Percentiles rank a stretch among this genome's conserved stretches.
These are phyloP conservation scores for Zygosaccharomyces gambellarensis DNA, from an alignment of 805 yeast genomes.

Conservation along the genomic window DNA sequence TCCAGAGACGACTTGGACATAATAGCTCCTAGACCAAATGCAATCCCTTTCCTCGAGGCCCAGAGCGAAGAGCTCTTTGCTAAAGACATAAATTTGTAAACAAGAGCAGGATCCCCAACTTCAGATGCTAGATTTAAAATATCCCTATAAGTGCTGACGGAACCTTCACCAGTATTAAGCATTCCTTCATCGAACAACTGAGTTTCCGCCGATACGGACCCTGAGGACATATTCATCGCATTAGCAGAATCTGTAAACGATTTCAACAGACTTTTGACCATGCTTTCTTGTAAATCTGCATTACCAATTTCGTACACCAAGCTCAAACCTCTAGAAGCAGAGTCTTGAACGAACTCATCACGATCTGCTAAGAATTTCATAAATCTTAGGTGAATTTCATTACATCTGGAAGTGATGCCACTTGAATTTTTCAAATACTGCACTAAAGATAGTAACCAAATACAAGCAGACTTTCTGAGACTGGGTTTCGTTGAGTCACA, in stretches of 20 bases:
- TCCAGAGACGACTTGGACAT: constrained; percentile 74
- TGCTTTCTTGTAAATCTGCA: constrained; percentile 56
- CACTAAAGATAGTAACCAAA: constrained; percentile 77
- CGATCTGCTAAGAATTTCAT: constrained; percentile 73
- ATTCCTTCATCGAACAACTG: constrained; percentile 80
- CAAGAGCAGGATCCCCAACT: constrained; percentile 91
- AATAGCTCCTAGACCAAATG: constrained; percentile 85
- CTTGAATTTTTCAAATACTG: constrained; percentile 61
- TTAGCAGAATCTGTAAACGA: constrained; percentile 70
- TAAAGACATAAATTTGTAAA: constrained; percentile 88
- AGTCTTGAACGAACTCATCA: constrained; percentile 86
- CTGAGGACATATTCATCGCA: constrained; percentile 46
- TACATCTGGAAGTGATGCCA: constrained; percentile 39
- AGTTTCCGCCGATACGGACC: constrained; percentile 72
- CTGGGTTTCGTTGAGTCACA: constrained; percentile 67
- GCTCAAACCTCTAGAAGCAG: constrained; percentile 85
- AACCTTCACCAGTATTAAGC: constrained; percentile 74
- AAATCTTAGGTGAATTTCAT: constrained; percentile 67
- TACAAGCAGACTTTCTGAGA: constrained; percentile 68
- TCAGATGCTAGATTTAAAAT: constrained; percentile 84
- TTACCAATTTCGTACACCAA: constrained; percentile 77
- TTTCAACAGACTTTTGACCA: constrained; percentile 65
- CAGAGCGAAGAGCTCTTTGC: constrained; percentile 84
- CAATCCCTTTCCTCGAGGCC: constrained; percentile 91
- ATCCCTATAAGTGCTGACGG: constrained; percentile 88